Percentiles rank a stretch among this genome's conserved stretches.
phyloP scores from a whole-genome alignment of 1,284 basidiomycete species.

The Pseudozyma pruni region DNA sequence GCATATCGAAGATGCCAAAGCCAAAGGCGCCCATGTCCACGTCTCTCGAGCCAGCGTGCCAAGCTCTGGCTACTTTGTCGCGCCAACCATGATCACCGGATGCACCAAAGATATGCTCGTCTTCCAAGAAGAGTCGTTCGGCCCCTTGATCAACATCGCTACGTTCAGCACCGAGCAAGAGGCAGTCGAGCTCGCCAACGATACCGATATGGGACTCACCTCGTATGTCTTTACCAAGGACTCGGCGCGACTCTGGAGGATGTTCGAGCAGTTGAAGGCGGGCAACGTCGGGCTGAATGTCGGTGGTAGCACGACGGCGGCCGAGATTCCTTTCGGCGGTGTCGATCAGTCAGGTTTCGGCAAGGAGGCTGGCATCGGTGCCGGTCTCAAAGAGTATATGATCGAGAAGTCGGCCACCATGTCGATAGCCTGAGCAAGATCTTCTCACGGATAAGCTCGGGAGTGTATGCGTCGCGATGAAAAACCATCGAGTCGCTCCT shows the following conservation, averaged over 20 bases:
- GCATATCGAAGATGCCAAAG: constrained; percentile 86
- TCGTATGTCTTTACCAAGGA: constrained; percentile 73
- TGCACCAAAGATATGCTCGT: constrained; percentile 75
- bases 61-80: constrained; percentile 76
- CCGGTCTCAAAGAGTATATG: constrained; percentile 80
- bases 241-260: constrained; percentile 88
- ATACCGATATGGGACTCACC: constrained; percentile 85
- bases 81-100: constrained; percentile 86
- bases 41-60: constrained; percentile 77
- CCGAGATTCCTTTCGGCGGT: constrained; percentile 79
- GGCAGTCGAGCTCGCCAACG: constrained; percentile 85
- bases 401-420: constrained; percentile 58
- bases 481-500: too few relatives aligned
- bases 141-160: constrained; percentile 70
- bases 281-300: constrained; percentile 85
- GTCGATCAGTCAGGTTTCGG: constrained; percentile 80
- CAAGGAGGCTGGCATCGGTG: constrained; percentile 71
- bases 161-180: constrained; percentile 93
- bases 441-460: not conserved
- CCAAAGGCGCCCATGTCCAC: constrained; percentile 86
- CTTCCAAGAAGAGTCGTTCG: constrained; percentile 66
- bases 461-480: too few relatives aligned
- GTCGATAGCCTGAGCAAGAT: constrained; percentile 33
- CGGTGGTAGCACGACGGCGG: constrained; percentile 58
- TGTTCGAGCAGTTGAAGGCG: constrained; percentile 91